Percentiles rank a stretch among this genome's conserved stretches.
phyloP scores from a whole-genome alignment of 2,329 filamentous ascomycete species.

The Juglanconis juglandina region DNA sequence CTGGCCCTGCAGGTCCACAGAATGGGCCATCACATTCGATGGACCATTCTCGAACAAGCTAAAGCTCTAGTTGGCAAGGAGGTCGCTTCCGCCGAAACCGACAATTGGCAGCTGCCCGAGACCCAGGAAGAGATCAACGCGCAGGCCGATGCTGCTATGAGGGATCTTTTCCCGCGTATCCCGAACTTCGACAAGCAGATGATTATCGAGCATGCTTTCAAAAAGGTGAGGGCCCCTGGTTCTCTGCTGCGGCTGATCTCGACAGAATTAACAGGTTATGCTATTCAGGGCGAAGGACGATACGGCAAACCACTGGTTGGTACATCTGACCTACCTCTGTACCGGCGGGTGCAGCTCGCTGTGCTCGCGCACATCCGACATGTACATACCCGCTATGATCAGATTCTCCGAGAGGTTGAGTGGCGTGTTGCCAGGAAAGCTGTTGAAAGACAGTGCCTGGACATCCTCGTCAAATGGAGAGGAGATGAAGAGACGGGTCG shows the following conservation, averaged over 20 bases:
- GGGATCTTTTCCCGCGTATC: conserved; percentile 63
- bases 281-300: conserved; percentile 43
- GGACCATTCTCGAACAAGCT: conserved; percentile 58
- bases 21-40: conserved; percentile 58
- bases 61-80: conserved; percentile 26
- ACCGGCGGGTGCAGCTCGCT: conserved; percentile 61
- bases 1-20: conserved; percentile 55
- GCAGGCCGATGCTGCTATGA: conserved; percentile 59
- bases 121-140: conserved; percentile 58
- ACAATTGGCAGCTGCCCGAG: conserved; percentile 45
- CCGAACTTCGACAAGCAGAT: conserved; percentile 61
- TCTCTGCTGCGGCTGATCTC: conserved; percentile 7
- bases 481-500: conserved; percentile 67
- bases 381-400: conserved; percentile 63
- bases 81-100: conserved; percentile 22
- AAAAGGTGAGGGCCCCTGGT: conserved; percentile 45
- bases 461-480: conserved; percentile 68
- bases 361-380: conserved; percentile 66
- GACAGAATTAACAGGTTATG: conserved; percentile 5
- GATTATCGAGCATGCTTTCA: conserved; percentile 62
- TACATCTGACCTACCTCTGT: conserved; percentile 53
- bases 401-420: conserved; percentile 54
- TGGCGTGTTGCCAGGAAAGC: conserved; percentile 60
- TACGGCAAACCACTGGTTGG: conserved; percentile 57
- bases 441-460: conserved; percentile 59